A percentile compares a stretch with the other conserved stretches of the same genome.
Conservation (phyloP, 2,329 filamentous ascomycete species). For the Exutisphaerella laricina region DNA sequence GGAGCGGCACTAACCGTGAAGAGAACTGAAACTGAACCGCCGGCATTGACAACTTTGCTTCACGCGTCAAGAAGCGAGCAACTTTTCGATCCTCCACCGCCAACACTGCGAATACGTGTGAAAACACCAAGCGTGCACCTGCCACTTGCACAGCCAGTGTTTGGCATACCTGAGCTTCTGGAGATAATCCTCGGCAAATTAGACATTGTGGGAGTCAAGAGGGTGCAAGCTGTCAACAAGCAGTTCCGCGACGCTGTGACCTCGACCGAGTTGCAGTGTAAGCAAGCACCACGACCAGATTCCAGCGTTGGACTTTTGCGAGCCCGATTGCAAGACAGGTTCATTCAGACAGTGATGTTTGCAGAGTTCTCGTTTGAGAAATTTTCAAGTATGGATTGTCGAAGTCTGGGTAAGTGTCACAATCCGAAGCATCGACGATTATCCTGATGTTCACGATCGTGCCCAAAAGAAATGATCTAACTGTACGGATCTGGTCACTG, state of each 20-base stretch:
- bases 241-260: constrained; percentile 4
- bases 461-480: no score
- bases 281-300: background rate
- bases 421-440: no score
- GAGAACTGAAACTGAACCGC: no score
- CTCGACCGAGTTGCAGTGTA: constrained; percentile 2
- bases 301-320: background rate
- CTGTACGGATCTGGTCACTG: no score
- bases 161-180: constrained; percentile 5
- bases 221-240: constrained; percentile 1
- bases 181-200: constrained; percentile 2
- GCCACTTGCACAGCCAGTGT: background rate
- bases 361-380: background rate
- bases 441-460: no score
- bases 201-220: constrained; percentile 1
- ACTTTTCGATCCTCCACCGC: no score
- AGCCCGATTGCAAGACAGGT: background rate
- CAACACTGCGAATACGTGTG: no score
- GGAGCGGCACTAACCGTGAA: no score
- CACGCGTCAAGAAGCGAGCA: no score
- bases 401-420: no score
- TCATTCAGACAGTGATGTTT: background rate
- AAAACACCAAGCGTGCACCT: constrained; percentile 1
- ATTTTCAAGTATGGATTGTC: background rate
- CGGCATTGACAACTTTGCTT: no score